Evolutionary conservation across 2,329 filamentous ascomycete genomes (phyloP), one percentile per base, ranked within the genome.

Genomic region (Tolypocladium nubicola): DNA sequence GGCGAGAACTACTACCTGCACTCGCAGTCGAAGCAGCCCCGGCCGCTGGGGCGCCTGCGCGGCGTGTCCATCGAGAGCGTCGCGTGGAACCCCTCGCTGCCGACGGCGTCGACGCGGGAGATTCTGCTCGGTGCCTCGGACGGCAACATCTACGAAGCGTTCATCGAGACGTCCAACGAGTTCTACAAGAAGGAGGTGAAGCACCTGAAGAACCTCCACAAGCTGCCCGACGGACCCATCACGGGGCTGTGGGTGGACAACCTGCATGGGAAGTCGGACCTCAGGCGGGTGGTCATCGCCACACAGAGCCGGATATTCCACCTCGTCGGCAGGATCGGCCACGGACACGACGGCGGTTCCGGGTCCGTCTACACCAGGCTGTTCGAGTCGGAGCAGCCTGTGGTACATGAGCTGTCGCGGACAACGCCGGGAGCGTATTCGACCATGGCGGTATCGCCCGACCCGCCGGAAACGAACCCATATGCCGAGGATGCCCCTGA

Each of bases 1-100:
- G 91, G 91, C 69, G 94, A 99, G 73, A 97, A 96, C 75, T 99
- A 92, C 77, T 99, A 99, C 73, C 87, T 99, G 11, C 94, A 99
- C 71, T 93, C 91, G 13, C 93, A 97, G 70, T 94, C 92, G 39
- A 88, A 90, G 64, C 88, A 92, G 62, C 91, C 93, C 2, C 90
- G 94, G 61, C 82, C 87, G 9, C 78, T 99, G 40, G 85, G 88
- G 16, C 83, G 90, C 57, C 75, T 99, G 56, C 93, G 93, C 64
- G 90, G 90, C 35, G 90, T 97, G 16, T 79, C 84, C 10, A 90
- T 99, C 59, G 92, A 97, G 71, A 88, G 88, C 61, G 80, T 99
- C 60, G 91, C 93, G 40, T 99, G 94, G 94, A 97, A 95, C 67
- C 91, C 94, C 1, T 91, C 90, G 3, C 78, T 93, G 53, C 94